These are phyloP conservation scores for Blastosporella zonata DNA, from an alignment of 1,284 basidiomycete genomes.

Conservation along the genomic window DNA sequence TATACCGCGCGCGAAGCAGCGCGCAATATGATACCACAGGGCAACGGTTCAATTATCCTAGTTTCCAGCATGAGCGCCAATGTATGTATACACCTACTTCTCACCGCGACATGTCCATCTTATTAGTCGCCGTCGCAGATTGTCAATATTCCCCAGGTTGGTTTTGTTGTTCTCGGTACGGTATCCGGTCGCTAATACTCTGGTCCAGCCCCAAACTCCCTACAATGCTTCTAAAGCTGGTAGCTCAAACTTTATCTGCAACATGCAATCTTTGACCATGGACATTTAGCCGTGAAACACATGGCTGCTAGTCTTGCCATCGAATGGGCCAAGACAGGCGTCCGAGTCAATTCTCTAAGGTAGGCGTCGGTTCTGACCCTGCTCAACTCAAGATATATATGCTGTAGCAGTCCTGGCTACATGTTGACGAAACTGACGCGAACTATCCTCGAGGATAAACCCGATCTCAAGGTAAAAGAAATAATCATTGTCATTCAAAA, in stretches of 20 bases:
- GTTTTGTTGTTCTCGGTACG: not conserved
- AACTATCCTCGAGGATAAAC: slow-evolving; percentile 71
- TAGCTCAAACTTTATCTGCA: slow-evolving; percentile 27
- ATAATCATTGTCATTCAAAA: not conserved
- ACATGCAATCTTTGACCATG: slow-evolving; percentile 2
- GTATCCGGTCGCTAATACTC: not conserved
- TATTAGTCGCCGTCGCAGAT: slow-evolving; percentile 45
- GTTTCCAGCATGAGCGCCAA: slow-evolving; percentile 90
- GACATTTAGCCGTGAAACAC: slow-evolving; percentile 71
- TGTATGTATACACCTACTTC: slow-evolving; percentile 54
- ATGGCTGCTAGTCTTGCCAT: slow-evolving; percentile 85
- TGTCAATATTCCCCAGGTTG: slow-evolving; percentile 80
- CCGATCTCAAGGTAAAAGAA: slow-evolving; percentile 62
- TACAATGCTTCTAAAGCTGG: slow-evolving; percentile 96
- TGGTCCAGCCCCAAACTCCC: slow-evolving; percentile 77
- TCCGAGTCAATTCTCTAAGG: slow-evolving; percentile 82
- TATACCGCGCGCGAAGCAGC: slow-evolving; percentile 94
- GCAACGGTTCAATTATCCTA: slow-evolving; percentile 82
- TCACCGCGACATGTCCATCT: not conserved
- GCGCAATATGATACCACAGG: slow-evolving; percentile 71
- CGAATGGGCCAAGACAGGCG: slow-evolving; percentile 85
- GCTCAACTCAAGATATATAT: not conserved
- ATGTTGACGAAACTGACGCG: slow-evolving; percentile 87
- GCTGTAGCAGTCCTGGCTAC: slow-evolving; percentile 69
- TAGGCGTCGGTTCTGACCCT: slow-evolving; percentile 25